Evolutionary conservation across 1,284 basidiomycete species (phyloP).

Genomic region (Grifola frondosa): DNA sequence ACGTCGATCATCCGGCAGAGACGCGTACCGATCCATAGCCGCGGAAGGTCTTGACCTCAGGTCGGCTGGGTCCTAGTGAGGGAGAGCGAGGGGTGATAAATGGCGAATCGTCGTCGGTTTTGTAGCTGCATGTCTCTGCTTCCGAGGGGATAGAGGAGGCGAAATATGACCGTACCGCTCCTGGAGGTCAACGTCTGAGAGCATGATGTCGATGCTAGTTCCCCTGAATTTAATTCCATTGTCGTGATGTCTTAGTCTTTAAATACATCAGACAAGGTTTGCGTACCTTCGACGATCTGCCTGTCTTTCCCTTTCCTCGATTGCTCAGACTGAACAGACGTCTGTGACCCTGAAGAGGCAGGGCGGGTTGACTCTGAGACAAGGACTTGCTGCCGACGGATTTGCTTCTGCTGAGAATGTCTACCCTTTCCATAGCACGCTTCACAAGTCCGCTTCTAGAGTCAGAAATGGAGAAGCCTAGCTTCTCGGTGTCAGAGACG

Average conservation of each 20-base stretch:
- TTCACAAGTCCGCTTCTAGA: constrained; percentile 19
- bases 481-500: constrained; percentile 3
- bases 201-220: constrained; percentile 17
- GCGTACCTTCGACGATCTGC: constrained; percentile 34
- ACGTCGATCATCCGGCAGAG: constrained; percentile 11
- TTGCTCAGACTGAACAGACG: constrained; percentile 57
- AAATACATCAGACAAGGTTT: too few relatives aligned
- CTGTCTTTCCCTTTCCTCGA: constrained; percentile 49
- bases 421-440: constrained; percentile 53
- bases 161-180: constrained; percentile 7
- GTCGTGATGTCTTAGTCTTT: background rate
- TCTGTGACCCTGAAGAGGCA: constrained; percentile 42
- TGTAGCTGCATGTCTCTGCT: constrained; percentile 11
- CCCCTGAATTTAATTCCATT: constrained; percentile 12
- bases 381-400: constrained; percentile 23
- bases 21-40: constrained; percentile 64
- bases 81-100: constrained; percentile 76
- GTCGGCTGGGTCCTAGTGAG: constrained; percentile 41
- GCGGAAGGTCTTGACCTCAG: constrained; percentile 51
- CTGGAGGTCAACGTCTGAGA: constrained; percentile 21
- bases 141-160: constrained; percentile 14
- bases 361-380: constrained; percentile 30
- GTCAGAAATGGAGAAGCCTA: constrained; percentile 5
- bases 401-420: constrained; percentile 54
- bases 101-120: constrained; percentile 62